phyloP scores from a whole-genome alignment of 1,139 yeast species.

The Diutina ranongensis region DNA sequence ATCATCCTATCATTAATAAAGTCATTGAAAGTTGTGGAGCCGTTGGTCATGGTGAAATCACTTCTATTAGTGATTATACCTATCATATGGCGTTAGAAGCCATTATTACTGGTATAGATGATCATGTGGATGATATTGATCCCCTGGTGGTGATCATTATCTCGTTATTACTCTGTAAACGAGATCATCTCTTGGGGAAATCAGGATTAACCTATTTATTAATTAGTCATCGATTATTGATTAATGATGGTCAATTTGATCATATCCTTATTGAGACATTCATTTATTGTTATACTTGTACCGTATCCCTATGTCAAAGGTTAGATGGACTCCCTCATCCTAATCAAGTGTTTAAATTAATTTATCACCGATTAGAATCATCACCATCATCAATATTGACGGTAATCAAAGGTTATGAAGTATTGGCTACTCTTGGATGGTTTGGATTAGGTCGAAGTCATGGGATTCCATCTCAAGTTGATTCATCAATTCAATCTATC shows the following conservation, averaged over 20 bases:
- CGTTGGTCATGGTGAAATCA: background rate
- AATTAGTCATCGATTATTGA: background rate
- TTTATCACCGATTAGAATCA: background rate
- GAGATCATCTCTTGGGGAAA: background rate
- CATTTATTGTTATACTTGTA: constrained; percentile 1
- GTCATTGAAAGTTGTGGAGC: background rate
- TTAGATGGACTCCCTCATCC: background rate
- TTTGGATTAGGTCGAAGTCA: background rate
- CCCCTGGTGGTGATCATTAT: background rate
- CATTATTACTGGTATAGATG: background rate
- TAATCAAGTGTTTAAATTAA: background rate
- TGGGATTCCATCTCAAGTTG: no score
- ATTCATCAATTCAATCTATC: background rate
- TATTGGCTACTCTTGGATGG: background rate
- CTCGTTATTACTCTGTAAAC: background rate
- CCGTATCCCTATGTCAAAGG: background rate
- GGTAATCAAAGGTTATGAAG: background rate
- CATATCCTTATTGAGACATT: constrained; percentile 1
- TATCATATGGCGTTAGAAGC: background rate
- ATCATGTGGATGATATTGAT: background rate
- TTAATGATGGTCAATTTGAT: background rate
- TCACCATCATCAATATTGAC: background rate
- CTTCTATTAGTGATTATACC: background rate
- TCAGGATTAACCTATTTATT: background rate
- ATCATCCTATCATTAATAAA: background rate